Conservation (phyloP, 148 eudicot genomes). For the Diospyros kaki region DNA sequence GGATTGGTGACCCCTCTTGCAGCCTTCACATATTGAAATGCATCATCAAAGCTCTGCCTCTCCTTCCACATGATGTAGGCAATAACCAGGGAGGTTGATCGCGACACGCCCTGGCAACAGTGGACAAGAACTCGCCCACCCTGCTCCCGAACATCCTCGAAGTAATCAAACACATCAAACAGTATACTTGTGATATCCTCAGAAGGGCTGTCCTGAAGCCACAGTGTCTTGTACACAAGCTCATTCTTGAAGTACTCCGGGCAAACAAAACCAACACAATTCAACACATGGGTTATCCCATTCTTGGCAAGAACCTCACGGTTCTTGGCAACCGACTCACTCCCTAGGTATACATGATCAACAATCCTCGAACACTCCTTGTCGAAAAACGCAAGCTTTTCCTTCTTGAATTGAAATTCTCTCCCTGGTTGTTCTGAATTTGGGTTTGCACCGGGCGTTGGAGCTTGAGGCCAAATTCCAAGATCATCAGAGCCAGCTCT, state of each 20-base stretch:
- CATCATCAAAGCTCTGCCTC: constrained; percentile 77
- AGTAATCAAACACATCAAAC: constrained; percentile 93
- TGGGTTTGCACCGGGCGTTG: constrained; percentile 59
- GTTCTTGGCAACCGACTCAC: constrained; percentile 79
- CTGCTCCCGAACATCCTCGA: constrained; percentile 87
- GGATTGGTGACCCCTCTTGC: constrained; percentile 92
- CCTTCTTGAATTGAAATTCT: constrained; percentile 65
- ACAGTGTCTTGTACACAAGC: constrained; percentile 79
- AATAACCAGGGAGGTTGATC: constrained; percentile 84
- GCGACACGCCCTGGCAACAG: constrained; percentile 91
- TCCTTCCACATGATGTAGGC: constrained; percentile 96
- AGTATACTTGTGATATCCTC: constrained; percentile 94
- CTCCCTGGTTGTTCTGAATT: constrained; percentile 18
- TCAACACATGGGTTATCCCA: constrained; percentile 85
- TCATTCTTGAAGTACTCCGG: constrained; percentile 90
- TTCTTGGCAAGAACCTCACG: constrained; percentile 61
- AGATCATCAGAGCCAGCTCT: constrained; percentile 90
- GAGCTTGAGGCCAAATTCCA: constrained; percentile 83
- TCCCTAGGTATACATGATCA: constrained; percentile 84
- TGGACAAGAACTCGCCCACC: constrained; percentile 88
- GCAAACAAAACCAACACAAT: constrained; percentile 92
- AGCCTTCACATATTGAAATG: constrained; percentile 77
- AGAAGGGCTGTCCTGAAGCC: constrained; percentile 89
- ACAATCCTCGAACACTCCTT: constrained; percentile 83
- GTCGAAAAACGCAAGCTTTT: constrained; percentile 77